Conservation (phyloP, 192 early-diverging fungal genomes). For the Gaertneriomyces sp. region DNA sequence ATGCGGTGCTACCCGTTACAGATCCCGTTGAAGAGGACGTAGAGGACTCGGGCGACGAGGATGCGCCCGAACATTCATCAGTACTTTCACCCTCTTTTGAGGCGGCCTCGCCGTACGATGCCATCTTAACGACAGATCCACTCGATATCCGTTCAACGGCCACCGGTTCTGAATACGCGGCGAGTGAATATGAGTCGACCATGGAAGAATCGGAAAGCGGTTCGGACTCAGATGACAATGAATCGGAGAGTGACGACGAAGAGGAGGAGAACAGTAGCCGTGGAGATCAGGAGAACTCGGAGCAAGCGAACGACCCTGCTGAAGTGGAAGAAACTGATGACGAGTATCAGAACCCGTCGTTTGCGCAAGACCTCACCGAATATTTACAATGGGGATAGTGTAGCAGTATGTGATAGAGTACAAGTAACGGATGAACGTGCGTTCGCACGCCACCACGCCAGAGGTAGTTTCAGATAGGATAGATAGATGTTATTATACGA, state of each 20-base stretch:
- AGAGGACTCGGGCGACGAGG: too few species aligned
- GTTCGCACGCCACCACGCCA: too few species aligned
- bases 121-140: background rate
- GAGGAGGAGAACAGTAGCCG: slow-evolving; percentile 1
- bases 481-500: too few species aligned
- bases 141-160: background rate
- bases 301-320: background rate
- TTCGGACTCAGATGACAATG: slow-evolving; percentile 8
- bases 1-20: too few species aligned
- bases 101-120: background rate
- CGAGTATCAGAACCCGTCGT: slow-evolving; percentile 7
- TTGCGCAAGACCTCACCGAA: slow-evolving; percentile 20
- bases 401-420: background rate
- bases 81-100: too few species aligned
- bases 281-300: background rate
- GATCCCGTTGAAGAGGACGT: too few species aligned
- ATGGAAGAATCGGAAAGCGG: slow-evolving; percentile 3
- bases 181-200: background rate
- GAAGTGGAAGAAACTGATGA: background rate
- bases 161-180: background rate
- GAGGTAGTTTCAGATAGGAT: too few species aligned
- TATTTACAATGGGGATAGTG: slow-evolving; percentile 26
- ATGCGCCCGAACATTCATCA: too few species aligned
- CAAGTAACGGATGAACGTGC: too few species aligned
- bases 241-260: slow-evolving; percentile 1